A percentile compares a stretch with the other conserved stretches of the same genome.
These are phyloP conservation scores for Peniophora sp. DNA, from an alignment of 1,284 basidiomycete species.

Conservation along the genomic window DNA sequence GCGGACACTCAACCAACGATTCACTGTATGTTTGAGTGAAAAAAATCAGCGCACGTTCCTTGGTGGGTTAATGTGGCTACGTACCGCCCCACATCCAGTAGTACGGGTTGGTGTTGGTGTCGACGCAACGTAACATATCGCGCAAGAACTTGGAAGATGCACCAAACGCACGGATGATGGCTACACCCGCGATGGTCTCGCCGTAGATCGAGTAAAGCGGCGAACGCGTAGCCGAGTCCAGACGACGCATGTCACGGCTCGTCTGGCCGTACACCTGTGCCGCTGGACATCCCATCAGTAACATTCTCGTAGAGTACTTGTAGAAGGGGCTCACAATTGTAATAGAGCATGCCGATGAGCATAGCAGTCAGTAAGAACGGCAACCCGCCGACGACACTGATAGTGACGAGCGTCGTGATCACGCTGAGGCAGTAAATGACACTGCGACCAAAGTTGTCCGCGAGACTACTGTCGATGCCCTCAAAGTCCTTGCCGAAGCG, in stretches of 20 bases:
- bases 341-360: slow-evolving; percentile 61
- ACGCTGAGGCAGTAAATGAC: slow-evolving; percentile 52
- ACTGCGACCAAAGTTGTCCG: slow-evolving; percentile 82
- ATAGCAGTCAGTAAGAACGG: slow-evolving; percentile 61
- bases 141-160: slow-evolving; percentile 80
- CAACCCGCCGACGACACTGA: slow-evolving; percentile 74
- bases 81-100: slow-evolving; percentile 86
- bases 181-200: slow-evolving; percentile 84
- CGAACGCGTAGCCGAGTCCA: slow-evolving; percentile 81
- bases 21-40: slow-evolving; percentile 38
- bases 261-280: slow-evolving; percentile 78
- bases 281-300: background rate
- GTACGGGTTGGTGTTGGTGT: slow-evolving; percentile 75
- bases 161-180: slow-evolving; percentile 84
- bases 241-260: slow-evolving; percentile 81
- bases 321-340: slow-evolving; percentile 37
- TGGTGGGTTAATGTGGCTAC: slow-evolving; percentile 14
- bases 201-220: slow-evolving; percentile 90
- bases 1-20: slow-evolving; percentile 74
- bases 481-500: slow-evolving; percentile 94
- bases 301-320: background rate
- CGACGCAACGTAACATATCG: slow-evolving; percentile 80
- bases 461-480: slow-evolving; percentile 79
- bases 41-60: background rate
- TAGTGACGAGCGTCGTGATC: slow-evolving; percentile 65